Conservation (phyloP, 768 basidiomycete genomes). For the Tephrocybe sp. region DNA sequence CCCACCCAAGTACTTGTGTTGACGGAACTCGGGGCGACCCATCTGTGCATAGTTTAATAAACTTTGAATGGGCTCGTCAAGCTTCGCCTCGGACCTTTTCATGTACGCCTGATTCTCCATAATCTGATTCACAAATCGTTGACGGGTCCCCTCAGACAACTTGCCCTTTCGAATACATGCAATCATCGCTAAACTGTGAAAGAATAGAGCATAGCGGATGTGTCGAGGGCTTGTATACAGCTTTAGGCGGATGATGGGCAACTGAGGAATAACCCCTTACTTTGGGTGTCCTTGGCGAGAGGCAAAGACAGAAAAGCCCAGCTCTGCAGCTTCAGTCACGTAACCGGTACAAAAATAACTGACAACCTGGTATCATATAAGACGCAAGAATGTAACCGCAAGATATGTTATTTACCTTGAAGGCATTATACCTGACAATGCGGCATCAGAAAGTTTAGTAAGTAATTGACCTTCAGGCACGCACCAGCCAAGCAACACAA, state of each 20-base stretch:
- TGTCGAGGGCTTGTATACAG: conserved; percentile 53
- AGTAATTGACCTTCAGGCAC: conserved; percentile 11
- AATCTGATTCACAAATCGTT: conserved; percentile 53
- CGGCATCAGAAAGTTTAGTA: neutral
- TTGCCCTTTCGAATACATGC: conserved; percentile 50
- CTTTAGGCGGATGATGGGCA: neutral
- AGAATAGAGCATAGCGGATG: conserved; percentile 65
- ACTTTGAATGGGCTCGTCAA: neutral
- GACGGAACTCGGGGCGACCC: conserved; percentile 67
- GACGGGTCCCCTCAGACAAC: conserved; percentile 30
- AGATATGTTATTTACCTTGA: conserved; percentile 40
- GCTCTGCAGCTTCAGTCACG: conserved; percentile 51
- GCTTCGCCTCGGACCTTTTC: conserved; percentile 39
- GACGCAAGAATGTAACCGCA: neutral
- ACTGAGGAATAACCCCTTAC: conserved; percentile 30
- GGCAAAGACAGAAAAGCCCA: conserved; percentile 63
- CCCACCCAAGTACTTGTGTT: conserved; percentile 69
- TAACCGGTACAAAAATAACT: conserved; percentile 62
- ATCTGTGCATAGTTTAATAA: conserved; percentile 35
- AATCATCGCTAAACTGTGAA: conserved; percentile 67
- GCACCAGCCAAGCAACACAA: conserved; percentile 60
- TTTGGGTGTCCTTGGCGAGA: conserved; percentile 62
- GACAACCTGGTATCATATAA: conserved; percentile 42
- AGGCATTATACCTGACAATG: conserved; percentile 55
- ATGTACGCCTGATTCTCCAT: conserved; percentile 59